These are phyloP conservation scores for Fallopia convolvulus DNA, from an alignment of 148 eudicot species.

Conservation along the genomic window DNA sequence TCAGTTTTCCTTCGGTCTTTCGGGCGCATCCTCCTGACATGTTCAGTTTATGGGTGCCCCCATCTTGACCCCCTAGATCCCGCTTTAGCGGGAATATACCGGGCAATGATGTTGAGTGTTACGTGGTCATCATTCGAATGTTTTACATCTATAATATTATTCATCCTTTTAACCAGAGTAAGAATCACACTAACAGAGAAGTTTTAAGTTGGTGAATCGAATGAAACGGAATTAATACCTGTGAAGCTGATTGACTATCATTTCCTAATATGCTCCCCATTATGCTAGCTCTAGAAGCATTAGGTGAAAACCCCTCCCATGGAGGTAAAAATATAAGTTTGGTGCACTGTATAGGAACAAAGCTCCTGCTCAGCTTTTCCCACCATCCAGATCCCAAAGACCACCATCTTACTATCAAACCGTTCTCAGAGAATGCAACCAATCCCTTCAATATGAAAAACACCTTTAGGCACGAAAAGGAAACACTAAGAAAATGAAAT, in stretches of 20 bases:
- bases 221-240: conserved; percentile 34
- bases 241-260: conserved; percentile 38
- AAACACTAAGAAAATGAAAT: neutral
- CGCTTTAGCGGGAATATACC: too few species aligned
- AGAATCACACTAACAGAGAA: neutral
- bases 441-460: conserved; percentile 52
- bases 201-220: neutral
- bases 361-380: conserved; percentile 89
- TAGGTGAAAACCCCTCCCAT: conserved; percentile 98
- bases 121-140: neutral
- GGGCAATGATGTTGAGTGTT: neutral
- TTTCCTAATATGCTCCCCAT: conserved; percentile 62
- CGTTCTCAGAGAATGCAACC: conserved; percentile 93
- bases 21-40: too few species aligned
- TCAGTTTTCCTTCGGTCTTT: too few species aligned
- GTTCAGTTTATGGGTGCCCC: too few species aligned
- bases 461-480: neutral
- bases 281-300: conserved; percentile 80
- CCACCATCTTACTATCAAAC: conserved; percentile 98
- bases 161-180: neutral
- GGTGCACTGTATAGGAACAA: conserved; percentile 82
- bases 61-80: too few species aligned
- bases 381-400: conserved; percentile 92
- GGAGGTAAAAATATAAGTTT: conserved; percentile 92
- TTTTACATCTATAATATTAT: neutral